Base-by-base conservation (phyloP, 106 monocot genomes). In the Acanthochlamys bracteata region DNA sequence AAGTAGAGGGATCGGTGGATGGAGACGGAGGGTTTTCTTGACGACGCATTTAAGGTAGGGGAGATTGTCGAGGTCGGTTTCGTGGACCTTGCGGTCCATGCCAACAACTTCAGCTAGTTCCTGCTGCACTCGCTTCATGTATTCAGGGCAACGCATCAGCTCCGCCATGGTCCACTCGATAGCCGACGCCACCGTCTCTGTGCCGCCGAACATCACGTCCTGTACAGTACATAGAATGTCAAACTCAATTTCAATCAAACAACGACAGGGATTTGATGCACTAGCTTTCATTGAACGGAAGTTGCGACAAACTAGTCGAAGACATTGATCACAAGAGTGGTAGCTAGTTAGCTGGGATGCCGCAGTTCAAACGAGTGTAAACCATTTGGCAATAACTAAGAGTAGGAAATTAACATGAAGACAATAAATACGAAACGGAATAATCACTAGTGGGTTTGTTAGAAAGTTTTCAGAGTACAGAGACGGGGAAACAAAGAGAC, bases 141-240 rank as follows among this genome's bases (percentile, higher is more conserved):
- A 77, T 8, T 73, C 63, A 0, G 86, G 83, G 75, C 61, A 80
- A 60, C 40, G 74, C 73, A 90, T 75, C 42, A 86, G 75, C 78
- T 90, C 86, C n/a, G 86, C 72, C 73, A 90, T 73, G 15, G 90
- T 75, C 90, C 90, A 90, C 70, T 90, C 90, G 25, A 86, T 81
- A 24, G 80, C 80, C 9, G 86, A 86, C 39, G 90, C 86, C 53
- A 86, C 80, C 10, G 90, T 86, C 67, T 90, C 86, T 17, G 90
- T 90, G 7, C 90, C 90, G 0, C 86, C 90, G 60, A 90, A 90
- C 83, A 90, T 86, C 60, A 90, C 80, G 21, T 90, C 86, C 90
- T 90, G 67, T 43, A 39, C 20, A 20, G 33, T 33, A 33, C 33
- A 33, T 33, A 6, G 33, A 33, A 33, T 6, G 33, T 6, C 4